Base-by-base conservation (phyloP, 495 filamentous ascomycete genomes). In the Oleoguttula mirabilis region DNA sequence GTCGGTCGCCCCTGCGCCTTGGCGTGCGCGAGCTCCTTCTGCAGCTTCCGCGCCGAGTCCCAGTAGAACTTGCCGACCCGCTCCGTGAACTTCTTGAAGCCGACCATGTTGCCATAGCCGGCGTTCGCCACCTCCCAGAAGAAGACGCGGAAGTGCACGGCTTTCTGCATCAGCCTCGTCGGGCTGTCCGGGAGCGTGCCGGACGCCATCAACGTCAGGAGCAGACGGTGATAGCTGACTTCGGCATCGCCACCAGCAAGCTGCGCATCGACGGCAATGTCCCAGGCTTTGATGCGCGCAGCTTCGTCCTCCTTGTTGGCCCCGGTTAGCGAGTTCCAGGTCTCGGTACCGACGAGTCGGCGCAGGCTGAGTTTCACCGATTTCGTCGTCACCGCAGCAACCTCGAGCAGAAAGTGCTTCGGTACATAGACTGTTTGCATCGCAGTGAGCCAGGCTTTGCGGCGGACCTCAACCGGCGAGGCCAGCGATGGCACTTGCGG, bases 371-470 rank as follows among this genome's bases (percentile, higher is more conserved):
- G 79, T 52, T 93, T 92, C 16, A 82, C 54, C 31, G 78, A 81
- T 65, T 94, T 86, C 34, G 83, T 69, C 4, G 71, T 68, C 33
- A 96, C 69, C 0, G 88, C 88, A 12, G 80, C 77, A 46, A 83
- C 77, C 58, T 94, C 88, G 14, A 87, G 76, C 50, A 84, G 69
- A 55, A 94, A 84, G 56, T 93, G 84, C 10, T 79, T 75, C 15
- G 88, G 88, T n/a, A 96, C 81, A 68, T 87, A 92, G 11, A 94
- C 84, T 16, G 82, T 85, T 63, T 95, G 88, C 46, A 95, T 79
- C 3, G 88, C 88, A 2, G 88, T 95, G 36, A 94, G 75, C 87
- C 88, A 95, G 21, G 88, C 88, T 55, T 84, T 82, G 45, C 80
- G 74, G 37, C 87, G 79, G 38, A 92, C 84, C 47, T 88, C 81